Evolutionary conservation across 495 filamentous ascomycete genomes (phyloP).

Genomic region (Podospora bellae-mahoneyi): DNA sequence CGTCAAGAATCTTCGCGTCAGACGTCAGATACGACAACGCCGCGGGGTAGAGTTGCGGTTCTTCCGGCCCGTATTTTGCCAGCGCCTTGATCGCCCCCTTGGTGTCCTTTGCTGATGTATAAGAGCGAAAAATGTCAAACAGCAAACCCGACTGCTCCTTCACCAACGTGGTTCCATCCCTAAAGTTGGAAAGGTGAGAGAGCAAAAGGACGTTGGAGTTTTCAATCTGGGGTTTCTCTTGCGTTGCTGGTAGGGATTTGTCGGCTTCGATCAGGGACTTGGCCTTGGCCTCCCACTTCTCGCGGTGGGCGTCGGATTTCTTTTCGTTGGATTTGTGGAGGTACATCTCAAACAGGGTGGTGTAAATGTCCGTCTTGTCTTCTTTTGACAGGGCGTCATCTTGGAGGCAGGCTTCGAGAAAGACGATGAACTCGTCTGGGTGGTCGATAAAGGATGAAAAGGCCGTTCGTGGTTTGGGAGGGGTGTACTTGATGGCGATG

Average conservation of each 20-base stretch:
- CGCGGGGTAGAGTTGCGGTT: constrained; percentile 89
- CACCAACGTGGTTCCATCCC: constrained; percentile 85
- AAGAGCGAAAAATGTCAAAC: constrained; percentile 95
- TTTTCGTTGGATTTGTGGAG: constrained; percentile 79
- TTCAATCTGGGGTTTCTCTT: constrained; percentile 69
- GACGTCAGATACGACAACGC: constrained; percentile 93
- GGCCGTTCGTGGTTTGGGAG: constrained; percentile 81
- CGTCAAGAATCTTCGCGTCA: constrained; percentile 72
- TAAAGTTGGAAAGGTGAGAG: constrained; percentile 87
- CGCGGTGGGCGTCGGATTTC: constrained; percentile 60
- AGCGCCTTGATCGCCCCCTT: constrained; percentile 83
- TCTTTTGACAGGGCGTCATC: constrained; percentile 60
- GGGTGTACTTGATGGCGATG: constrained; percentile 50
- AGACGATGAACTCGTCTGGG: constrained; percentile 81
- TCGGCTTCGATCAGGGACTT: constrained; percentile 73
- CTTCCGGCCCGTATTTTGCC: constrained; percentile 83
- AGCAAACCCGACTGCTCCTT: constrained; percentile 88
- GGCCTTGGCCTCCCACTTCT: constrained; percentile 86
- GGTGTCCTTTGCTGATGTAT: constrained; percentile 90
- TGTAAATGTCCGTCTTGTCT: constrained; percentile 84
- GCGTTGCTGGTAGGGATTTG: constrained; percentile 25
- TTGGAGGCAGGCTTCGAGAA: constrained; percentile 79
- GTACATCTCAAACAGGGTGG: constrained; percentile 97
- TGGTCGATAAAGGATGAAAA: constrained; percentile 98
- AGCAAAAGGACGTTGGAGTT: constrained; percentile 91